Evolutionary conservation across 257 asterid species (phyloP).

Genomic region (Penstemon barbatus): DNA sequence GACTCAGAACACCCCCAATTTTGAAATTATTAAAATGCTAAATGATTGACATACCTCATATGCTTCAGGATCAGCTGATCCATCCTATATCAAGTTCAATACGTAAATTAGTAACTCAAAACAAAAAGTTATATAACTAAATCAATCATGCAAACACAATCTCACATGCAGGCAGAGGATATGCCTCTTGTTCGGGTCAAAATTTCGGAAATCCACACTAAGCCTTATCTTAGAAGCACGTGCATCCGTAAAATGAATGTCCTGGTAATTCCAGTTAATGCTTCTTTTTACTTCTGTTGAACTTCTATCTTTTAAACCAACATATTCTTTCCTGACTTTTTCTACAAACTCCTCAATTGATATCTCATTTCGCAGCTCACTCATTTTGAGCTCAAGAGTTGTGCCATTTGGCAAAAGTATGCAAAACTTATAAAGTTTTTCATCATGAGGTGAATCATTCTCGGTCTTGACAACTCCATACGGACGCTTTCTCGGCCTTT

Average conservation of each 20-base stretch:
- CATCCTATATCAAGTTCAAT: constrained; percentile 53
- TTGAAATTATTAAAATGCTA: neutral
- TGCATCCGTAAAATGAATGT: constrained; percentile 50
- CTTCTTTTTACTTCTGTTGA: constrained; percentile 16
- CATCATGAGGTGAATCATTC: constrained; percentile 3
- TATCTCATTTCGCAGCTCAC: constrained; percentile 24
- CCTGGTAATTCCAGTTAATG: constrained; percentile 49
- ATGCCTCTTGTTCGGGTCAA: constrained; percentile 37
- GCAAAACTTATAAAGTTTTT: constrained; percentile 36
- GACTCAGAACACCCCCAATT: neutral
- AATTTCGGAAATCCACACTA: constrained; percentile 33
- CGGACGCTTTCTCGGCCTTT: constrained; percentile 33
- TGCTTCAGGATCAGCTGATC: constrained; percentile 45
- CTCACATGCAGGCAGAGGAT: constrained; percentile 53
- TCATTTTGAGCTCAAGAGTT: constrained; percentile 41
- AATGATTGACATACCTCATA: constrained; percentile 51
- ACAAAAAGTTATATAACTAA: neutral
- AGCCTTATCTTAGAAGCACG: constrained; percentile 28
- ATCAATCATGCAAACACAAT: constrained; percentile 6
- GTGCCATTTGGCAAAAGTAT: constrained; percentile 61
- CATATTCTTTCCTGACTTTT: constrained; percentile 30
- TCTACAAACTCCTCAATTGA: constrained; percentile 39
- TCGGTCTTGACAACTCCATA: constrained; percentile 15
- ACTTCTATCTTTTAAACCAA: constrained; percentile 18
- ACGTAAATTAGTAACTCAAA: neutral